Base-by-base conservation (phyloP, 2,329 filamentous ascomycete species). In the Aspergillus sojae region DNA sequence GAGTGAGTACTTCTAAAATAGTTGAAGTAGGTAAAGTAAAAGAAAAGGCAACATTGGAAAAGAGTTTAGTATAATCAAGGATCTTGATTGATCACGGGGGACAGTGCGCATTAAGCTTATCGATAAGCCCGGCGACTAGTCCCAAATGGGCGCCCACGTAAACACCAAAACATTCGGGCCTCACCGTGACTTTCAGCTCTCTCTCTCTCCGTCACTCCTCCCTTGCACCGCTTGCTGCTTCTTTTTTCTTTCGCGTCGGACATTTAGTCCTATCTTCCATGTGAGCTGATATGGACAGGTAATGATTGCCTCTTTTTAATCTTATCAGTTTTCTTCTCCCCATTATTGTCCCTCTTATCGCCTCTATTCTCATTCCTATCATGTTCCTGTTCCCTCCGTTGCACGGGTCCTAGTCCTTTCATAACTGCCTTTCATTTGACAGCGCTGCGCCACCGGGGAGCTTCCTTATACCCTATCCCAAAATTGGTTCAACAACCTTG, bases 81-180 rank as follows among this genome's bases (percentile, higher is more conserved):
- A 36, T 36, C 34, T 36, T 41, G 39, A 41, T 41, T 43, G 41
- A 54, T 41, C 45, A 62, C 28, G 32, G 41, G 54, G 62, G 66
- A 64, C 63, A 64, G 67, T 69, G 61, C 60, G 58, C 65, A 72
- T 74, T 77, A 78, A 78, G 76, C 76, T 79, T 79, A 79, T 79
- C 77, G 77, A 79, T 79, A 79, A 77, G 68, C 53, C 65, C 56
- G 23, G 32, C 43, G 71, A 65, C 78, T 79, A 79, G 70, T 62
- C 78, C 77, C 41, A 59, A 78, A 75, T 26, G 50, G 70, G 75
- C 28, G 65, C 70, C 67, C 69, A 74, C 67, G 76, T 79, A 79
- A 80, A 79, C 77, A 71, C 65, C 66, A 67, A 70, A 75, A 72
- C 72, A 64, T 68, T 77, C 71, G 72, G 75, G 74, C 73, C 73